Base-by-base conservation (phyloP, 345 rosid genomes). In the Psidium guajava region DNA sequence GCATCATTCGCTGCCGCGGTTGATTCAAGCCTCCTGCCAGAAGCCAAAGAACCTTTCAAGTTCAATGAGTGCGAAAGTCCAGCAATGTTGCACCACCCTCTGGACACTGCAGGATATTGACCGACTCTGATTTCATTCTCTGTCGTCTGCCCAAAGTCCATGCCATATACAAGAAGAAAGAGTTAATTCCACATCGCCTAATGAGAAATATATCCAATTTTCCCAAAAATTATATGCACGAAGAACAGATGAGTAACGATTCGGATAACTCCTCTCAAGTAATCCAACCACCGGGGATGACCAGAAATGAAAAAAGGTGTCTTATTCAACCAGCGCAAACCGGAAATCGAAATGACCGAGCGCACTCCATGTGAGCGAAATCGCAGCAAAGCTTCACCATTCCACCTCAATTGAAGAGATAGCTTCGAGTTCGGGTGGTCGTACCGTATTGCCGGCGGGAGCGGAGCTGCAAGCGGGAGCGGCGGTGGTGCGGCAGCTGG, bases 1-100 rank as follows among this genome's bases (percentile, higher is more conserved):
- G 96, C 88, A 81, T 92, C 95, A 42, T 95, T 89, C 55, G 93
- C 98, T 5, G 95, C 93, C 3, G 96, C 96, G 2, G 91, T 93
- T 50, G 99, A 93, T 85, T 93, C 95, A 44, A 87, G 84, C 32
- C 99, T 92, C 77, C 74, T 82, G 14, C 94, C 91, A 83, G 90
- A 83, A 89, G 89, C 88, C 86, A 90, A 85, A 61, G 87, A 86
- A 86, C 87, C 83, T 54, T 86, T 90, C 84, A 90, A 82, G 81
- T 87, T 91, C 52, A 89, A 75, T 2, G 88, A 89, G 81, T 86
- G 36, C 5, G 89, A 83, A 32, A 90, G 77, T 15, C 86, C 87
- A 56, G 59, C 52, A 44, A 42, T 52, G 83, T 57, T 87, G 28
- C 73, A 85, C 69, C 89, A 89, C 36, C 94, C 93, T 74, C 86